phyloP scores from a whole-genome alignment of 2,329 filamentous ascomycete species.

The Aspergillus sp. region DNA sequence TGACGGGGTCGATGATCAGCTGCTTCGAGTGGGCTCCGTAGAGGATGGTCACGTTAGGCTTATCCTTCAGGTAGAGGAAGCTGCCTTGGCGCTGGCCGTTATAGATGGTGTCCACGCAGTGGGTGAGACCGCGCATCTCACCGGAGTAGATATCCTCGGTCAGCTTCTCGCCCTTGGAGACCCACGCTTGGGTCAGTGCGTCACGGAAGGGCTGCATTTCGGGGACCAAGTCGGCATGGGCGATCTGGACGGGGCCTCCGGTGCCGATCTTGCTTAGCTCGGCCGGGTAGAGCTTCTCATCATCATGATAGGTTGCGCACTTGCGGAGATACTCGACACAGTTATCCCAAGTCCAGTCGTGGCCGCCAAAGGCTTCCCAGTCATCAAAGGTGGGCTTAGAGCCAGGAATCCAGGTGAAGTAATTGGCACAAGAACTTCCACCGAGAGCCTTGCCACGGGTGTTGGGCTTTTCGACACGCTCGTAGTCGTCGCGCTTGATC shows the following conservation, averaged over 20 bases:
- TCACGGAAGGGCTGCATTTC: conserved; percentile 55
- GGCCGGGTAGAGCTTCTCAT: conserved; percentile 49
- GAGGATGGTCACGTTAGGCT: conserved; percentile 59
- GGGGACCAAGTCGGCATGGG: conserved; percentile 57
- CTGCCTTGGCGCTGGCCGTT: conserved; percentile 57
- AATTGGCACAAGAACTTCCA: conserved; percentile 61
- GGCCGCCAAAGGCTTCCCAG: conserved; percentile 50
- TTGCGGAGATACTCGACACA: conserved; percentile 57
- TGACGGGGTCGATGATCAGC: conserved; percentile 54
- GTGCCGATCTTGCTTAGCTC: conserved; percentile 55
- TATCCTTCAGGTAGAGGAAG: conserved; percentile 54
- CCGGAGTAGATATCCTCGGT: conserved; percentile 60
- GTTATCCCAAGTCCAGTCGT: conserved; percentile 59
- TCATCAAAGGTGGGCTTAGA: conserved; percentile 58
- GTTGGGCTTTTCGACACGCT: conserved; percentile 64
- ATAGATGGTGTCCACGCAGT: conserved; percentile 60
- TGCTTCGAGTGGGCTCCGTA: conserved; percentile 53
- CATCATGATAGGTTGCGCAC: conserved; percentile 60
- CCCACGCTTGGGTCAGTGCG: conserved; percentile 53
- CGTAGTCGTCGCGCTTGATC: conserved; percentile 58
- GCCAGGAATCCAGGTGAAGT: conserved; percentile 65
- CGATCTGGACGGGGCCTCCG: conserved; percentile 56
- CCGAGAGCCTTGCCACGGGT: conserved; percentile 62
- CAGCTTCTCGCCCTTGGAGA: conserved; percentile 52
- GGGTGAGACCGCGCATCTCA: conserved; percentile 55